Evolutionary conservation across 129 eudicot species (phyloP), one percentile per base, ranked within the genome.

Genomic region (Ambrosia trifida): DNA sequence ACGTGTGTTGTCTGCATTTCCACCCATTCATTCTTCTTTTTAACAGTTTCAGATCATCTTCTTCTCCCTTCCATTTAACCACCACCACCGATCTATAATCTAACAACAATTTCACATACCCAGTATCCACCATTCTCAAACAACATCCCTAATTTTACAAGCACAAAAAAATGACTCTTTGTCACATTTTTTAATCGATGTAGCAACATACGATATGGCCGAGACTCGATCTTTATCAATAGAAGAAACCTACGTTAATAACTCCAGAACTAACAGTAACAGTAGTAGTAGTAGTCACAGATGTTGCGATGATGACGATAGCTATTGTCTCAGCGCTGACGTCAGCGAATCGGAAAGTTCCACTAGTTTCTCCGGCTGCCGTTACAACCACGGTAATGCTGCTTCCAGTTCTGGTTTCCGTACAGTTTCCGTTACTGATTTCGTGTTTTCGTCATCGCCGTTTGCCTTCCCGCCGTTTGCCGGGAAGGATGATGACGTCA

Each of bases 281-380:
- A 24, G 28, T 24, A 24, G 38, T 35, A 35, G 38, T 80, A 73
- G n/a, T 72, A 78, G 85, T 33, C 90, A 82, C 38, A 81, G 90
- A 51, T 79, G 89, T 66, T 78, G 90, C 35, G 83, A 87, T 24
- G 91, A 84, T 24, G 91, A 84, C 18, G 91, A 84, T 20, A 87
- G 95, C 74, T 89, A 92, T 69, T 80, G 90, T 52, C 69, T 87
- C 51, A 89, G 96, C 58, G 96, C 98, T 47, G 98, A 93, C 74
- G 83, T 93, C 51, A 89, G 98, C 75, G 98, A 87, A 63, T 93
- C 95, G 16, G 98, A 93, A 70, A 83, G 84, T 53, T 93, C 95
- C 8, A 73, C 74, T 46, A 83, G 86, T 52, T 77, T 70, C 80
- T 82, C 88, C 0, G 82, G 73, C 17, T 76, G 79, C 20, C 88